These are phyloP conservation scores for Niebla homalea DNA, from an alignment of 495 filamentous ascomycete genomes.

Conservation along the genomic window DNA sequence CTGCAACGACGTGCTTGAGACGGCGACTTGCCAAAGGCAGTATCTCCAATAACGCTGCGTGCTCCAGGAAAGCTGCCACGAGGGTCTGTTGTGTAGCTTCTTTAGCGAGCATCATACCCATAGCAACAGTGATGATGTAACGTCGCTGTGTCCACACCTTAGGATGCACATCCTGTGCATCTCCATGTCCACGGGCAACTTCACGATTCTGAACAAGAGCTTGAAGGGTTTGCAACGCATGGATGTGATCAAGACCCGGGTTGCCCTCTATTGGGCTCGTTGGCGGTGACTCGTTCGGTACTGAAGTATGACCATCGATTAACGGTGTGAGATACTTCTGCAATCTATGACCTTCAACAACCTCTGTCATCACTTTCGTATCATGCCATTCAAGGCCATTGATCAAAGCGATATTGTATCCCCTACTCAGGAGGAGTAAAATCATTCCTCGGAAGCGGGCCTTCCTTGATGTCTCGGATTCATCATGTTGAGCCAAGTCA, in stretches of 20 bases:
- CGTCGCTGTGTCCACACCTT: conserved; percentile 1
- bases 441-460: conserved; percentile 34
- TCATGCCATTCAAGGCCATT: conserved; percentile 46
- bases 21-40: background rate
- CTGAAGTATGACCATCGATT: background rate
- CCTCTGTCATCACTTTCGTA: conserved; percentile 45
- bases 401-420: conserved; percentile 46
- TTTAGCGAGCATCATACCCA: background rate
- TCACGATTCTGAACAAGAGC: no score
- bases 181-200: background rate
- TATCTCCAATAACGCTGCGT: conserved; percentile 1
- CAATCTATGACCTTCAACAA: conserved; percentile 27
- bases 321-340: background rate
- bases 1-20: background rate
- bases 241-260: no score
- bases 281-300: no score
- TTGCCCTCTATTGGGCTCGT: background rate
- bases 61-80: conserved; percentile 7
- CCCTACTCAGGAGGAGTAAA: conserved; percentile 28
- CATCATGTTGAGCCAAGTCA: conserved; percentile 10
- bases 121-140: background rate
- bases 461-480: conserved; percentile 14
- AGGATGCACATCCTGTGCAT: background rate
- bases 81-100: background rate
- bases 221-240: no score